A percentile compares a stretch with the other conserved stretches of the same genome.
Conservation (phyloP, 306 rosid species). For the Datisca glomerata region DNA sequence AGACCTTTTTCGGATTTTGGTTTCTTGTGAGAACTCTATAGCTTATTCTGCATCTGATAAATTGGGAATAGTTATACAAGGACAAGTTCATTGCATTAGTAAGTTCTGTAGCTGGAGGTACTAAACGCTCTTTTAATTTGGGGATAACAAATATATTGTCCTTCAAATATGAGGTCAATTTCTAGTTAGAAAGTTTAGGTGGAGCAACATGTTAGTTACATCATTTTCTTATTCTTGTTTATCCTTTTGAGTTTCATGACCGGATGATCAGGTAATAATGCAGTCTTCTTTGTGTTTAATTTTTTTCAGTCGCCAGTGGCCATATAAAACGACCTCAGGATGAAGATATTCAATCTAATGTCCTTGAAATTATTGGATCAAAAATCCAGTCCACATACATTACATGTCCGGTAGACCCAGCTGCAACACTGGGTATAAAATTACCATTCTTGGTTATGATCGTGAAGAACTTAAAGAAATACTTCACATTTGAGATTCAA, state of each 20-base stretch:
- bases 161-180: no score
- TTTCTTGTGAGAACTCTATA: no score
- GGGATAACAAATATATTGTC: no score
- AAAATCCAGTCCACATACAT: conserved; percentile 86
- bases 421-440: conserved; percentile 91
- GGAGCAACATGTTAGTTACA: no score
- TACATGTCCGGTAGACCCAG: conserved; percentile 95
- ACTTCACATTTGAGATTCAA: conserved; percentile 94
- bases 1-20: neutral
- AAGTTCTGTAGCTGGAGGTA: no score
- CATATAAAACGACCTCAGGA: conserved; percentile 92
- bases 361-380: conserved; percentile 82
- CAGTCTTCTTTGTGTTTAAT: conserved; percentile 6
- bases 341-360: conserved; percentile 93
- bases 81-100: no score
- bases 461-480: conserved; percentile 89
- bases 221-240: neutral
- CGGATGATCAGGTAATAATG: neutral
- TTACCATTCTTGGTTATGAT: conserved; percentile 82
- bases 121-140: no score
- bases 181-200: no score
- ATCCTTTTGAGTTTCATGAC: neutral
- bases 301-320: conserved; percentile 64
- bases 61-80: no score
- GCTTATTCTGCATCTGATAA: neutral